These are phyloP conservation scores for Colletotrichum orchidophilum DNA, from an alignment of 2,329 filamentous ascomycete genomes.

Conservation along the genomic window DNA sequence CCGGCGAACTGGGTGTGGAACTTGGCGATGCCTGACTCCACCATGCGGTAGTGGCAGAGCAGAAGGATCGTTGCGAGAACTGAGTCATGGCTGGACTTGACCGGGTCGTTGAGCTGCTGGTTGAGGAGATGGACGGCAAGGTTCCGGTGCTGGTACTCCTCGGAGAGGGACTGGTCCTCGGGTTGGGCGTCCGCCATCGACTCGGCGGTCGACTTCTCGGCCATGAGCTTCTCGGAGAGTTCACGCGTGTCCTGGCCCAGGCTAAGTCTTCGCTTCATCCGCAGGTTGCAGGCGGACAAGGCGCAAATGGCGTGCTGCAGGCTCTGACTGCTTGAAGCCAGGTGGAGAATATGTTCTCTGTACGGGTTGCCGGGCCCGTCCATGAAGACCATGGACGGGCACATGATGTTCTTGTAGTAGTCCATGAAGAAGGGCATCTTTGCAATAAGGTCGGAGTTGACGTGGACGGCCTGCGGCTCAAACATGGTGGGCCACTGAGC, in stretches of 20 bases:
- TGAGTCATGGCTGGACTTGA: conserved; percentile 82
- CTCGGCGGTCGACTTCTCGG: conserved; percentile 57
- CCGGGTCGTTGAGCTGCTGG: conserved; percentile 80
- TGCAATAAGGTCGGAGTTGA: conserved; percentile 72
- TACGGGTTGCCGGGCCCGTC: conserved; percentile 89
- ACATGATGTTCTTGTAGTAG: conserved; percentile 93
- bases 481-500: conserved; percentile 59
- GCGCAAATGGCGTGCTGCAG: conserved; percentile 94
- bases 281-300: conserved; percentile 86
- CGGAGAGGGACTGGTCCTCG: conserved; percentile 75
- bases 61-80: conserved; percentile 88
- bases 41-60: conserved; percentile 91
- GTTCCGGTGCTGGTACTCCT: conserved; percentile 84
- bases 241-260: conserved; percentile 66
- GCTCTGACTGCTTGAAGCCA: conserved; percentile 81
- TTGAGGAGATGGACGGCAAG: conserved; percentile 86
- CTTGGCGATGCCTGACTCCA: conserved; percentile 90
- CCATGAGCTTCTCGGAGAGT: conserved; percentile 56
- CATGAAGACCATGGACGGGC: conserved; percentile 89
- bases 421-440: conserved; percentile 91
- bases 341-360: conserved; percentile 80
- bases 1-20: conserved; percentile 95
- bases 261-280: conserved; percentile 80
- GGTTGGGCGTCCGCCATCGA: conserved; percentile 56
- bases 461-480: conserved; percentile 57